Evolutionary conservation across 768 basidiomycete species (phyloP).

Genomic region (Crassisporium funariophilum): DNA sequence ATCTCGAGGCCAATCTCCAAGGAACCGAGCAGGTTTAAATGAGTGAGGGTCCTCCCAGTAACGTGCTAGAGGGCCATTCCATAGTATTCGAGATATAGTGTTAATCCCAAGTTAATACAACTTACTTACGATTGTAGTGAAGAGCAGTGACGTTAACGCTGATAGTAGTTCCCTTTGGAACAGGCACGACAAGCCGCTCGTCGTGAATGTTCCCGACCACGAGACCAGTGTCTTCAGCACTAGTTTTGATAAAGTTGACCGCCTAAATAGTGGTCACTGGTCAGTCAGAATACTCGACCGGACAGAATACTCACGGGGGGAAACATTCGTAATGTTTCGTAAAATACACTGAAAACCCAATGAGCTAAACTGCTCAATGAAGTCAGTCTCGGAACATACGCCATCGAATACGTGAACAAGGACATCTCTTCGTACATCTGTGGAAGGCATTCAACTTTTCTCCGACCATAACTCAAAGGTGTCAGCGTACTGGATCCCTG

Average conservation of each 20-base stretch:
- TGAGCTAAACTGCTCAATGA: slow-evolving; percentile 1
- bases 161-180: slow-evolving; percentile 21
- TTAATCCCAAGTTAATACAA: no score
- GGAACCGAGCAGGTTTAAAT: slow-evolving; percentile 8
- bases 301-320: slow-evolving; percentile 33
- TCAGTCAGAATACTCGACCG: no score
- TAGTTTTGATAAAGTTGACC: no score
- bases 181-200: slow-evolving; percentile 8
- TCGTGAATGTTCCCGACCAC: slow-evolving; percentile 6
- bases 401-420: slow-evolving; percentile 35
- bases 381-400: slow-evolving; percentile 22
- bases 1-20: slow-evolving; percentile 8
- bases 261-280: no score
- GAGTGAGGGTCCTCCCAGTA: background rate
- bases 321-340: slow-evolving; percentile 48
- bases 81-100: no score
- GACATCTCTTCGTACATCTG: slow-evolving; percentile 41
- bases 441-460: no score
- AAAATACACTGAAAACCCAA: slow-evolving; percentile 34
- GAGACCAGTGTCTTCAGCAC: slow-evolving; percentile 19
- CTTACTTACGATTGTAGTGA: slow-evolving; percentile 41
- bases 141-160: slow-evolving; percentile 32
- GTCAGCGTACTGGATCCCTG: slow-evolving; percentile 28
- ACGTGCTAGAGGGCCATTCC: no score
- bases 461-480: no score